Percentiles rank a stretch among this genome's conserved stretches.
Conservation (phyloP, 2,329 filamentous ascomycete genomes). For the Penicillium sp. region DNA sequence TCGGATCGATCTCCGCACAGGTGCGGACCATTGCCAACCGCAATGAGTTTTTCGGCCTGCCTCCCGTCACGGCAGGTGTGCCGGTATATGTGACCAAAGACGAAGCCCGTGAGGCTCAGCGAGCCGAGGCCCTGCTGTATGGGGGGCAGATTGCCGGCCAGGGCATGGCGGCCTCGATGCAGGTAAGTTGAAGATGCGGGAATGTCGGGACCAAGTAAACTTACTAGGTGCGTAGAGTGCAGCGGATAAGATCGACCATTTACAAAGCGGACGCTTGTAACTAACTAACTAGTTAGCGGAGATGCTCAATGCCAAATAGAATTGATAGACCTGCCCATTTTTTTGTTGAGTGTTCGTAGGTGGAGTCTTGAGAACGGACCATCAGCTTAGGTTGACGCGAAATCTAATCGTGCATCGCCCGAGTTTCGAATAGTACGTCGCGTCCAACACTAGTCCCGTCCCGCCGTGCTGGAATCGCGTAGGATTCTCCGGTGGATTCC, state of each 20-base stretch:
- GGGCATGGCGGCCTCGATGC: constrained; percentile 34
- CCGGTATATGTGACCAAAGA: constrained; percentile 32
- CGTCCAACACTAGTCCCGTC: background rate
- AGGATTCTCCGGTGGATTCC: background rate
- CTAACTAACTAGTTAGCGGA: background rate
- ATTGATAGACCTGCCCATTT: background rate
- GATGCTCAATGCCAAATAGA: background rate
- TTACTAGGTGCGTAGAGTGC: constrained; percentile 25
- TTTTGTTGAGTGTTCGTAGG: background rate
- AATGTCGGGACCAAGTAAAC: background rate
- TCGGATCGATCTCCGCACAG: constrained; percentile 31
- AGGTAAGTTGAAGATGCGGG: constrained; percentile 23
- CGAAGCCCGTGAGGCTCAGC: constrained; percentile 32
- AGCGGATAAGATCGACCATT: constrained; percentile 32
- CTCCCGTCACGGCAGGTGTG: constrained; percentile 18
- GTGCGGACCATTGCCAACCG: constrained; percentile 33
- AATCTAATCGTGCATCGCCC: background rate
- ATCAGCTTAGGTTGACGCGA: background rate
- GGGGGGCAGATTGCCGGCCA: constrained; percentile 30
- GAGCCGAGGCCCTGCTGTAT: constrained; percentile 24
- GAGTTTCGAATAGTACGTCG: background rate
- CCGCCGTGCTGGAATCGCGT: background rate
- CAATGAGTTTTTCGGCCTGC: constrained; percentile 29
- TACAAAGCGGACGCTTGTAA: constrained; percentile 14
- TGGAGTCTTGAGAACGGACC: background rate